Conservation (phyloP, 257 asterid species). For the Phtheirospermum japonicum region DNA sequence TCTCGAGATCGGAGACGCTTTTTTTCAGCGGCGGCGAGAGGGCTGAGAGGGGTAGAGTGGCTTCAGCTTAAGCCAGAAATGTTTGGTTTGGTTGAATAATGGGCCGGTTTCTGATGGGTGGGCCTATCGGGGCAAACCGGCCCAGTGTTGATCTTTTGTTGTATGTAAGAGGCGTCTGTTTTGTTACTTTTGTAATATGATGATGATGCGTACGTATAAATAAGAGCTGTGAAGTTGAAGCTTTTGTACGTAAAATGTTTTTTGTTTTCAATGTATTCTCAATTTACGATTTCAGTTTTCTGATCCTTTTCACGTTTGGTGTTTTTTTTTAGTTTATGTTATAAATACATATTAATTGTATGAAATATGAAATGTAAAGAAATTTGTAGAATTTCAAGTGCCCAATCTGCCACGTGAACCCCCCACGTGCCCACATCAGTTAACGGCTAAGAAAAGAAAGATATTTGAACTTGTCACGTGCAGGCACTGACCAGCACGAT, state of each 20-base stretch:
- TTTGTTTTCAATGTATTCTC: no score
- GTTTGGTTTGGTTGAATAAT: neutral
- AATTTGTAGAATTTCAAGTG: no score
- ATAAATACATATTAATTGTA: no score
- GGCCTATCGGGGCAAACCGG: neutral
- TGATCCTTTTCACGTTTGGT: no score
- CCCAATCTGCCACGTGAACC: no score
- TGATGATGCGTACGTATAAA: neutral
- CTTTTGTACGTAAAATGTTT: constrained; percentile 1
- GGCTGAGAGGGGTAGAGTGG: constrained; percentile 26
- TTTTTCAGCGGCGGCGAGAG: constrained; percentile 36
- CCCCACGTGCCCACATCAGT: no score
- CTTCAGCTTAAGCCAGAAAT: constrained; percentile 20
- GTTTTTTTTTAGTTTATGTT: no score
- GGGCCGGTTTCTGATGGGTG: neutral
- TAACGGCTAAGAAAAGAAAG: neutral
- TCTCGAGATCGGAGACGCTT: constrained; percentile 47
- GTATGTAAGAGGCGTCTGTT: neutral
- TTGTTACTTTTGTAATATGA: neutral
- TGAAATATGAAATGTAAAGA: no score
- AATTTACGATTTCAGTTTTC: no score
- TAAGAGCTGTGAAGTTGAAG: neutral
- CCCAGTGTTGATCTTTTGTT: neutral
- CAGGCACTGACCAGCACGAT: constrained; percentile 8
- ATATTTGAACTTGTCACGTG: constrained; percentile 21